Conservation (phyloP, 2,329 filamentous ascomycete species). For the Penicillium sp. region DNA sequence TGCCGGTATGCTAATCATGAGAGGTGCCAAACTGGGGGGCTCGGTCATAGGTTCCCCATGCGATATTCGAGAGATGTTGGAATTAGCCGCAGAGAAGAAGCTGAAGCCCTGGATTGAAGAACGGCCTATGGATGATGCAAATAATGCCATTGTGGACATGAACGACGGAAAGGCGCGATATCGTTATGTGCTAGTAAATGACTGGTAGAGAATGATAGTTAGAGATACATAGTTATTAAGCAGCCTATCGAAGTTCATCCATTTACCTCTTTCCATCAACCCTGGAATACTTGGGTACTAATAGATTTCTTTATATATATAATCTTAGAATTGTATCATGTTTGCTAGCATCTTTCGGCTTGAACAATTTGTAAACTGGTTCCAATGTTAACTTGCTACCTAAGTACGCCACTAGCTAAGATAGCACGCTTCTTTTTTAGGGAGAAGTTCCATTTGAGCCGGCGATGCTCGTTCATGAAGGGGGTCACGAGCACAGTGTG, state of each 20-base stretch:
- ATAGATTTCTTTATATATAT: conserved; percentile 12
- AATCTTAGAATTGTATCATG: too few species aligned
- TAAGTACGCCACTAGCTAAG: too few species aligned
- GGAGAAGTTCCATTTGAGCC: neutral
- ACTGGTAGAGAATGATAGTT: conserved; percentile 10
- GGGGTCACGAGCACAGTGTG: neutral
- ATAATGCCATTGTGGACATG: conserved; percentile 43
- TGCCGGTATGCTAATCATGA: conserved; percentile 56
- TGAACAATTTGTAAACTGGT: too few species aligned
- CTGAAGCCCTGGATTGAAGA: conserved; percentile 42
- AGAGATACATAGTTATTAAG: too few species aligned
- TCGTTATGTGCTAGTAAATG: conserved; percentile 44
- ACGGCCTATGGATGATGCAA: conserved; percentile 41
- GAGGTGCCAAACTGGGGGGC: conserved; percentile 48
- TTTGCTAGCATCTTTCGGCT: too few species aligned
- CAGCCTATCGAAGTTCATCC: too few species aligned
- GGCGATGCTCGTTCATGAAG: neutral
- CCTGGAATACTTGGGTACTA: too few species aligned
- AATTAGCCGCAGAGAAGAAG: conserved; percentile 37
- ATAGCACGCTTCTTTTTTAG: too few species aligned
- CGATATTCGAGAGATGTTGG: conserved; percentile 44
- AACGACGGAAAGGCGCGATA: conserved; percentile 43
- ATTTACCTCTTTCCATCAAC: too few species aligned
- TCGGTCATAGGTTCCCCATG: conserved; percentile 37
- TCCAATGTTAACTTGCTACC: too few species aligned